Conservation (phyloP, 257 asterid genomes). For the Thymus mandschuricus region DNA sequence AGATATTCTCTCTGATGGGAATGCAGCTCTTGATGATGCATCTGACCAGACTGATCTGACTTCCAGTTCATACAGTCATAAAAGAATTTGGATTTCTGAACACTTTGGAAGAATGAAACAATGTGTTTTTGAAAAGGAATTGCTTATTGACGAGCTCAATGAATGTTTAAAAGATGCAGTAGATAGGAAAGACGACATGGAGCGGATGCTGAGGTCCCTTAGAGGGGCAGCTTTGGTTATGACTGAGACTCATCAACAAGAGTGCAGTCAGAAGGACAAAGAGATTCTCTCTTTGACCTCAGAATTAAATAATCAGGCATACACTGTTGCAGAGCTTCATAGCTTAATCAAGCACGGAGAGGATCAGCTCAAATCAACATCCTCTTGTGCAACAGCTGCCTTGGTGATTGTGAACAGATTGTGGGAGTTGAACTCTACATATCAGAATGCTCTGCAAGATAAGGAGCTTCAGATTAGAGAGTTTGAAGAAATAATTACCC, state of each 20-base stretch:
- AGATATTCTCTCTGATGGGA: constrained; percentile 67
- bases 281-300: constrained; percentile 58
- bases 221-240: constrained; percentile 89
- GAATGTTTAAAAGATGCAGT: constrained; percentile 71
- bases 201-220: constrained; percentile 90
- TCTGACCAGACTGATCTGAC: constrained; percentile 60
- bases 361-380: constrained; percentile 56
- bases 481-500: constrained; percentile 42
- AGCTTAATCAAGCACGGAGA: constrained; percentile 51
- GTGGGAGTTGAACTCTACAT: constrained; percentile 58
- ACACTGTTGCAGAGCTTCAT: constrained; percentile 56
- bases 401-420: constrained; percentile 73
- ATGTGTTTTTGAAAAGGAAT: constrained; percentile 66
- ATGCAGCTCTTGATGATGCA: constrained; percentile 69
- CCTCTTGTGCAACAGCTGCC: constrained; percentile 83
- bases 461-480: constrained; percentile 51
- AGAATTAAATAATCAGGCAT: constrained; percentile 48
- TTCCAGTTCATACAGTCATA: constrained; percentile 53
- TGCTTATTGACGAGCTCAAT: constrained; percentile 65
- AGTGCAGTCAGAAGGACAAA: constrained; percentile 69
- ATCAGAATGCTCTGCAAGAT: constrained; percentile 44
- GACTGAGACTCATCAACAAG: constrained; percentile 84
- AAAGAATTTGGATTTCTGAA: constrained; percentile 57
- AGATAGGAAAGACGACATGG: constrained; percentile 69
- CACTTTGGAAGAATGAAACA: constrained; percentile 72